Base-by-base conservation (phyloP, 2,329 filamentous ascomycete genomes). In the Ceratocystis diversiconidia region DNA sequence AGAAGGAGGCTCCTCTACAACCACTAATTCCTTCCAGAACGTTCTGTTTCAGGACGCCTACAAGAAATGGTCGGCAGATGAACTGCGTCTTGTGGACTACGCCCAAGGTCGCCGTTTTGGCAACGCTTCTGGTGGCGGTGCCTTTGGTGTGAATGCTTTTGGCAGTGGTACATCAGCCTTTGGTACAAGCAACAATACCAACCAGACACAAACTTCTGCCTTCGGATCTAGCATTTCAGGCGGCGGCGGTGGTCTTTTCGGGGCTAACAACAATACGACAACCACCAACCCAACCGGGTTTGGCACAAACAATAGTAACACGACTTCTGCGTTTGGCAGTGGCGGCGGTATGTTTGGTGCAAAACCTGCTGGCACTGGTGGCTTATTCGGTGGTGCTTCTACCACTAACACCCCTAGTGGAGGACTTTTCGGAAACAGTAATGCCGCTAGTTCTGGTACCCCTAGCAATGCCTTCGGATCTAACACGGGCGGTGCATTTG, bases 51-150 rank as follows among this genome's bases (percentile, higher is more conserved):
- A 88, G 76, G 85, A 86, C 28, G 83, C 87, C 1, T 95, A 92
- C 77, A 86, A 86, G 74, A 95, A 94, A 73, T 97, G 88, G 79
- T 96, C 92, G 8, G 84, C 89, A n/a, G 94, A 89, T 71, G 87
- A 94, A 74, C 76, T 94, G 64, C 82, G 89, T 72, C 76, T 95
- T 68, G 90, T 85, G 59, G 94, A 99, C 75, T 99, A 99, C 74
- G 83, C 86, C 67, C 88, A 92, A 74, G 92, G 92, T 62, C 85
- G 92, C 67, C 87, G 87, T 64, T 90, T 84, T 73, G 94, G 92
- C 43, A 95, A 92, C 75, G 82, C 83, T 52, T 90, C 87, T 68
- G 90, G 90, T 36, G 88, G 91, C 69, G 91, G 91, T 67, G 89
- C 88, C 6, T 96, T 96, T 74, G 92, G 91, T 19, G 80, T 85